Base-by-base conservation (phyloP, 352 stramenopile genomes). In the Lagenidium sp. region DNA sequence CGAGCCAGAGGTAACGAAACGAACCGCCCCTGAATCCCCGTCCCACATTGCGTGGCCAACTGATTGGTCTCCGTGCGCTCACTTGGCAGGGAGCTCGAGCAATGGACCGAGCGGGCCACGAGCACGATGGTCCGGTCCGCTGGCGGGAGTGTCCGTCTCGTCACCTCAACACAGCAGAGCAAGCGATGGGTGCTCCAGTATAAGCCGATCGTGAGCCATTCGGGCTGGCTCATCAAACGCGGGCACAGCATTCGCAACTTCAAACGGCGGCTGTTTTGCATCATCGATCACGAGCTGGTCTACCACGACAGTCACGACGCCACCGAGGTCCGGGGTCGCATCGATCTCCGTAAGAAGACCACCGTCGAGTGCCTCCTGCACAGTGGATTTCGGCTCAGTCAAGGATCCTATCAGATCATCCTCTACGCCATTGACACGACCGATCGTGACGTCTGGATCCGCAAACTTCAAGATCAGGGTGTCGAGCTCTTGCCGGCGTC, bases 201-300 rank as follows among this genome's bases (percentile, higher is more conserved):
- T 65, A 91, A 91, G 37, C 80, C 80, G 1, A 62, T 86, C 4
- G 76, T 94, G 7, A 59, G 68, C 1, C 78, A 91, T 47, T 94
- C 81, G 21, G 81, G 81, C 8, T 94, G 81, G 81, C 72, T 94
- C 31, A 89, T 94, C 50, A 94, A 94, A 38, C 76, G 78, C 16
- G 81, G 71, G 22, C 65, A 83, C 34, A 81, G 76, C 18, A 72
- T 85, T 28, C 69, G 75, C 23, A 85, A 81, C 44, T 94, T 91
- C 55, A 94, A 94, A 53, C 76, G 81, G 18, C 76, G 81, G 18
- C 50, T 94, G 21, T 94, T 94, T 36, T 91, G 74, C 58, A 85
- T 94, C 50, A 63, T 91, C 31, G 81, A 88, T 50, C 67, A 83
- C 38, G 78, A 91, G 36, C 71, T 94, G 28, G 82, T 91, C 46